These are phyloP conservation scores for Penicillium sp. DNA, from an alignment of 2,329 filamentous ascomycete species.

Conservation along the genomic window DNA sequence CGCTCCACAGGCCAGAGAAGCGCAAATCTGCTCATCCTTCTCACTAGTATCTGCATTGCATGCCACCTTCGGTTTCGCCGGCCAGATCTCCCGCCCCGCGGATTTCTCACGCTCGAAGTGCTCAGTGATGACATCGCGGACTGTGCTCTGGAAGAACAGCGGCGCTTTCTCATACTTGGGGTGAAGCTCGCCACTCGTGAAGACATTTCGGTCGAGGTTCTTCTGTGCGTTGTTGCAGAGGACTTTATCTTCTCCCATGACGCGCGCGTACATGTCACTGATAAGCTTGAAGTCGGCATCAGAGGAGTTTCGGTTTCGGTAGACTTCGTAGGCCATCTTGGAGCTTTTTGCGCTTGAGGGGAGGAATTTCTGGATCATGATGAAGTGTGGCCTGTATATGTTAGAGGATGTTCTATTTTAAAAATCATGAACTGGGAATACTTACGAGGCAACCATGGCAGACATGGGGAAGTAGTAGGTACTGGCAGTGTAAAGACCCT, in stretches of 20 bases:
- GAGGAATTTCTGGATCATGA: slow-evolving; percentile 64
- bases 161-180: slow-evolving; percentile 61
- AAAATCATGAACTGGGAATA: background rate
- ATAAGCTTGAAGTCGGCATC: slow-evolving; percentile 60
- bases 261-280: slow-evolving; percentile 61
- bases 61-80: slow-evolving; percentile 40
- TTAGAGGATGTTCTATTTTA: slow-evolving; percentile 24
- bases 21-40: slow-evolving; percentile 29
- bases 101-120: slow-evolving; percentile 52
- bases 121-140: slow-evolving; percentile 51
- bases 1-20: slow-evolving; percentile 22
- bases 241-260: slow-evolving; percentile 65
- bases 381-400: slow-evolving; percentile 55
- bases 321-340: slow-evolving; percentile 63
- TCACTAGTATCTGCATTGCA: slow-evolving; percentile 21
- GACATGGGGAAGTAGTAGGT: slow-evolving; percentile 37
- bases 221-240: slow-evolving; percentile 60
- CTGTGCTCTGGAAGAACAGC: slow-evolving; percentile 56
- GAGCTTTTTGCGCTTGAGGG: slow-evolving; percentile 54
- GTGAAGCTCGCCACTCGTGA: slow-evolving; percentile 63
- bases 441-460: slow-evolving; percentile 35
- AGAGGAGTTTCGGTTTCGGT: slow-evolving; percentile 60
- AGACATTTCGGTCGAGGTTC: slow-evolving; percentile 62
- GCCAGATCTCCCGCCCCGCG: slow-evolving; percentile 53
- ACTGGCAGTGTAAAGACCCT: slow-evolving; percentile 44